Evolutionary conservation across 2,329 filamentous ascomycete genomes (phyloP), one percentile per base, ranked within the genome.

Genomic region (Sporothrix inflata): DNA sequence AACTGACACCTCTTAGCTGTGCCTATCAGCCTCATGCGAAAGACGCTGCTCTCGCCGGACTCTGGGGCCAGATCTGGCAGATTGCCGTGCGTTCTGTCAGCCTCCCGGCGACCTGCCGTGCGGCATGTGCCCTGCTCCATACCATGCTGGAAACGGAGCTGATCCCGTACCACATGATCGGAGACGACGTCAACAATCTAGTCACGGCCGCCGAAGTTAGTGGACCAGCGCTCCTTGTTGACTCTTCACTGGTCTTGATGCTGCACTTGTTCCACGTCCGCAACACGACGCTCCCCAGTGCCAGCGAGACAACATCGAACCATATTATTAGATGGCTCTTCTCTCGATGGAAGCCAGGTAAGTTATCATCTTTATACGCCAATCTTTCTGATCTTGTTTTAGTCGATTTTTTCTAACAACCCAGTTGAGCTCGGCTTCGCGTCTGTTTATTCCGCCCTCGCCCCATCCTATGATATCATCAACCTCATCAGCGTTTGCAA

Each of bases 301-400:
- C 88, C 47, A 92, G 88, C 75, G 88, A 90, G 75, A 85, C 85
- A 51, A 91, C 90, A 3, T 90, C 89, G 49, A 91, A 89, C 75
- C 89, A 92, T 76, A 86, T 96, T 47, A 88, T 96, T 71, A 87
- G 90, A 76, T 99, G 96, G 96, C 80, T 96, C 1, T 90, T 94
- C 76, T 87, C 90, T 45, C 91, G 88, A 77, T 99, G 95, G 94
- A 90, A 90, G 75, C 92, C 94, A 75, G 90, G 93, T 95, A 84
- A 79, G 87, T 80, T 14, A 2, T 8, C 3, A 21, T 49, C 16
- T 6, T 6, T 21, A 21, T 47, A n/a, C n/a, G n/a, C 2, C 47
- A 9, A 3, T 49, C 4, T 49, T 9, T 49, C 4, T 49, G 47
- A 21, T n/a, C 45, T 19, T 49, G 8, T 21, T 49, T 34, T 6